Conservation (phyloP, 495 filamentous ascomycete genomes). For the Acidomyces sp. region DNA sequence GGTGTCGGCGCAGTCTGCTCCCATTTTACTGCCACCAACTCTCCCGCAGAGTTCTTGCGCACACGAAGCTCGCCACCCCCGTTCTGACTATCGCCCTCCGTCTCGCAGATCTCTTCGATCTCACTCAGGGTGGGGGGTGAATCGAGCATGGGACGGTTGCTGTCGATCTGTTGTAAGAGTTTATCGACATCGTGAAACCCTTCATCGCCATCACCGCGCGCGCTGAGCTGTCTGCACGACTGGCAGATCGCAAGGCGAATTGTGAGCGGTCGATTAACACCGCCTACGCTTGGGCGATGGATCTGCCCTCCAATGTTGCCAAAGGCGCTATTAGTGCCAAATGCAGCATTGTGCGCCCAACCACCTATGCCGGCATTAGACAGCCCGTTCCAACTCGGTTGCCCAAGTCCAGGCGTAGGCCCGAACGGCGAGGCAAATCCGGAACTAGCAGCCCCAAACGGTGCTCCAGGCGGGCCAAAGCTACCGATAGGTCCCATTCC, state of each 20-base stretch:
- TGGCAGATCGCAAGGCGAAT: constrained; percentile 47
- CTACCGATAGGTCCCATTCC: constrained; percentile 11
- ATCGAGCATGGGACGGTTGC: constrained; percentile 42
- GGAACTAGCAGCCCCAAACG: constrained; percentile 19
- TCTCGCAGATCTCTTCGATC: constrained; percentile 81
- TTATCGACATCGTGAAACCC: constrained; percentile 55
- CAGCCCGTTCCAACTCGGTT: constrained; percentile 20
- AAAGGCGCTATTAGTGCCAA: constrained; percentile 37
- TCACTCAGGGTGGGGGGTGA: constrained; percentile 52
- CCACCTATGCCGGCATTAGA: constrained; percentile 23
- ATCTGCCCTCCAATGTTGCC: constrained; percentile 29
- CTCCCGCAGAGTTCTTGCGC: constrained; percentile 33
- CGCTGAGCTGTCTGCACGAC: constrained; percentile 45
- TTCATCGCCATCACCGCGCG: constrained; percentile 25
- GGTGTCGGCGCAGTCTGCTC: constrained; percentile 32
- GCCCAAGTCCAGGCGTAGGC: constrained; percentile 3
- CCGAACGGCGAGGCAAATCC: constrained; percentile 27
- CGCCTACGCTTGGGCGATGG: constrained; percentile 9
- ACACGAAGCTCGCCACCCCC: constrained; percentile 75
- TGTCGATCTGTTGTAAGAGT: constrained; percentile 54
- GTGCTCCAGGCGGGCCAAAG: constrained; percentile 3
- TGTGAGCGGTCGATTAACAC: constrained; percentile 38
- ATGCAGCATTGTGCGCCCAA: constrained; percentile 38
- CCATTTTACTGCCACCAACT: constrained; percentile 45
- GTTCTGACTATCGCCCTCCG: constrained; percentile 72